Percentiles rank a stretch among this genome's conserved stretches.
phyloP scores from a whole-genome alignment of 345 rosid species.

The Passiflora organensis region DNA sequence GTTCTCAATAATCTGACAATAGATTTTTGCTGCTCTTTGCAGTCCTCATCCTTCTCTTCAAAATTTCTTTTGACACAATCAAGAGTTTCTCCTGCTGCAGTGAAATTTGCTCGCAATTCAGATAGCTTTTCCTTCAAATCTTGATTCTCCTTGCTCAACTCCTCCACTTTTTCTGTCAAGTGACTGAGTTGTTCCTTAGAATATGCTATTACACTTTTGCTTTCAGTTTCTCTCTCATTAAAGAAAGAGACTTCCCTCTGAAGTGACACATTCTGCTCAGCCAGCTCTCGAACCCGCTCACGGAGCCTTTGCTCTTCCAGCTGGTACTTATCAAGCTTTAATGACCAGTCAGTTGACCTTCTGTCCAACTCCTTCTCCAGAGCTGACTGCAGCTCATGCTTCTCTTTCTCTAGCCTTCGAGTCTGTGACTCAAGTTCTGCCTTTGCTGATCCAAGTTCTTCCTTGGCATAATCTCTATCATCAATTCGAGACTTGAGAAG shows the following conservation, averaged over 20 bases:
- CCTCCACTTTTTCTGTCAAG: constrained; percentile 48
- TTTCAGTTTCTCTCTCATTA: constrained; percentile 66
- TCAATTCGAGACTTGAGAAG: constrained; percentile 56
- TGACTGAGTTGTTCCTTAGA: constrained; percentile 59
- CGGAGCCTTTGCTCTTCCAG: constrained; percentile 88
- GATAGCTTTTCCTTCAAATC: constrained; percentile 46
- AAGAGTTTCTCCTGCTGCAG: constrained; percentile 45
- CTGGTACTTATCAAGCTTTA: constrained; percentile 74
- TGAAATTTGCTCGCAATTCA: constrained; percentile 47
- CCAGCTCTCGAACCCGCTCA: constrained; percentile 90
- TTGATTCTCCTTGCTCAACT: constrained; percentile 44
- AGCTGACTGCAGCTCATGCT: constrained; percentile 63
- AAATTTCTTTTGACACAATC: constrained; percentile 55
- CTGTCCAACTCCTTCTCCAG: constrained; percentile 95
- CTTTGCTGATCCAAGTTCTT: constrained; percentile 50
- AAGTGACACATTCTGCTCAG: constrained; percentile 91
- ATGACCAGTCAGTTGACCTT: constrained; percentile 90
- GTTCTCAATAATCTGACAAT: constrained; percentile 58
- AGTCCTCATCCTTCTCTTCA: constrained; percentile 84
- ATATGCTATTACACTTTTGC: constrained; percentile 43
- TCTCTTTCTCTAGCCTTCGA: constrained; percentile 69
- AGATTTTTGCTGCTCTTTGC: constrained; percentile 82
- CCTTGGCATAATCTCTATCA: constrained; percentile 62
- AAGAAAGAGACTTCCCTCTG: constrained; percentile 75
- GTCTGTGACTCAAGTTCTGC: constrained; percentile 50